Base-by-base conservation (phyloP, 2,329 filamentous ascomycete species). In the Lachnellula hyalina region DNA sequence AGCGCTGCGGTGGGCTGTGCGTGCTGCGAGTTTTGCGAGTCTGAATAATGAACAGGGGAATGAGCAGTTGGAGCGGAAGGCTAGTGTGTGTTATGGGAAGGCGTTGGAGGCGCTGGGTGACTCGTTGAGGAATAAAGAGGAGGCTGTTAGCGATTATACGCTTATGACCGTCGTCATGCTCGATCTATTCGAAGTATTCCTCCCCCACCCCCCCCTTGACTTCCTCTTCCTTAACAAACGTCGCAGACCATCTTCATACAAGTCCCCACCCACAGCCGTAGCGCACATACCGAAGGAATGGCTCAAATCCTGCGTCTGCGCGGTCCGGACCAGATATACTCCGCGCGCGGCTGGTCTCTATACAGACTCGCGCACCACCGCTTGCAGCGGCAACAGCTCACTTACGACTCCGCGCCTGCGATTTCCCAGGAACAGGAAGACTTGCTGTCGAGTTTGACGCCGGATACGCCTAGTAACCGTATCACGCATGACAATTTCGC, bases 131-230 rank as follows among this genome's bases (percentile, higher is more conserved):
- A 56, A 61, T 25, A 57, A 62, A n/a, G 63, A 63, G 11, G 72
- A 73, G 56, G 55, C 59, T 1, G 71, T 71, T 4, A 71, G 73
- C 56, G 73, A 74, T 52, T 69, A 72, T 56, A 69, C 72, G 47
- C 61, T 75, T 15, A 73, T 75, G 72, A 68, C 72, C 2, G 65
- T 71, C 1, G 72, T 74, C 12, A 60, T 74, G 19, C 56, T 75
- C 12, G 72, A 74, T 47, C 65, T 74, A 1, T 74, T 74, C 40
- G 72, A 75, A 65, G 71, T 71, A 58, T 5, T 8, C 15, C 17
- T 14, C 5, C 44, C 23, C 3, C 44, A 12, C n/a, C n/a, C 25
- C n/a, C 44, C n/a, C 11, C 44, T 28, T 25, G 4, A 12, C 4
- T 15, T n/a, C 14, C 9, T 28, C 44, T 46, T 11, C 4, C 44